Evolutionary conservation across 1,284 basidiomycete species (phyloP).

Genomic region (Sparassis latifolia): DNA sequence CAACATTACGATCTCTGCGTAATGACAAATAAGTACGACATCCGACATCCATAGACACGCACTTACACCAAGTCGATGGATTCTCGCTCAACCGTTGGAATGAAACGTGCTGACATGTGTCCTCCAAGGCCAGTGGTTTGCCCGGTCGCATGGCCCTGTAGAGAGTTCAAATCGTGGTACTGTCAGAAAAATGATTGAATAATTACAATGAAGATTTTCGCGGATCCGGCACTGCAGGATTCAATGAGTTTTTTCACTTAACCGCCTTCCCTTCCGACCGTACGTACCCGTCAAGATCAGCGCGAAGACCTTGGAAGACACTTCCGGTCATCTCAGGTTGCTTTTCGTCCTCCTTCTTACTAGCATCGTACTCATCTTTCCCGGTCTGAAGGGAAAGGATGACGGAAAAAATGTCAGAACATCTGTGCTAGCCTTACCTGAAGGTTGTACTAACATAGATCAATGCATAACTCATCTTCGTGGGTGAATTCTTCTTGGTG

Average conservation of each 20-base stretch:
- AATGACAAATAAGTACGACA: slow-evolving; percentile 11
- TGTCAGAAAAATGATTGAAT: not conserved
- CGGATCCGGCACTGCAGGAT: slow-evolving; percentile 45
- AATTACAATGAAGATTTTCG: slow-evolving; percentile 74
- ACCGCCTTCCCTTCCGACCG: slow-evolving; percentile 2
- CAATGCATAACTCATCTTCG: slow-evolving; percentile 71
- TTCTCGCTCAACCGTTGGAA: slow-evolving; percentile 96
- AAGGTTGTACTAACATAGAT: slow-evolving; percentile 64
- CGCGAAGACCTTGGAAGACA: slow-evolving; percentile 82
- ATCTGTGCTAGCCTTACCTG: not conserved
- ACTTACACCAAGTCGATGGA: slow-evolving; percentile 83
- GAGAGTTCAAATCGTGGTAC: not conserved
- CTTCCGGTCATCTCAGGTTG: slow-evolving; percentile 59
- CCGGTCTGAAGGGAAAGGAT: slow-evolving; percentile 51
- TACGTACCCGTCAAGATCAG: slow-evolving; percentile 72
- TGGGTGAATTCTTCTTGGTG: slow-evolving; percentile 93
- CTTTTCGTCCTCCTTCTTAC: slow-evolving; percentile 57
- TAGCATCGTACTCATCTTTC: slow-evolving; percentile 82
- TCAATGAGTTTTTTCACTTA: not conserved
- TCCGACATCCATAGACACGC: not conserved
- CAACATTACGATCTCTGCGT: slow-evolving; percentile 68
- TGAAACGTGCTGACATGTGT: slow-evolving; percentile 88
- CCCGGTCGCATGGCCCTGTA: slow-evolving; percentile 71
- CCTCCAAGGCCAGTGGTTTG: slow-evolving; percentile 95
- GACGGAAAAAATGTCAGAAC: not conserved